Conservation (phyloP, 2,329 filamentous ascomycete species). For the Cercospora sojina region DNA sequence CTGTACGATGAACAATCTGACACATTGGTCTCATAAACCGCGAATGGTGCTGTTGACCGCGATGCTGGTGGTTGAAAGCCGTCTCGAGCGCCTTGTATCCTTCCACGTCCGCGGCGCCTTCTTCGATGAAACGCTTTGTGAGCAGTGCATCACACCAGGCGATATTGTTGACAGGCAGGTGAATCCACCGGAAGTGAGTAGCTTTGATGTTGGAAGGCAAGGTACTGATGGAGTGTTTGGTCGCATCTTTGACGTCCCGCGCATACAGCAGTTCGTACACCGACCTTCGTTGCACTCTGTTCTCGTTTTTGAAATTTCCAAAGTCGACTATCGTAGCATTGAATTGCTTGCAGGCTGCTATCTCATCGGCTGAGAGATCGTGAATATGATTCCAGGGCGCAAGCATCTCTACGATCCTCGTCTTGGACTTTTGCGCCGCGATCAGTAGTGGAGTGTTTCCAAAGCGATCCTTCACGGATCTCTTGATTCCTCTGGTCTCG, state of each 20-base stretch:
- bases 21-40: slow-evolving; percentile 63
- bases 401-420: slow-evolving; percentile 44
- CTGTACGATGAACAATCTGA: slow-evolving; percentile 25
- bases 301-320: slow-evolving; percentile 31
- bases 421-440: slow-evolving; percentile 43
- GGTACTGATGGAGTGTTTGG: slow-evolving; percentile 32
- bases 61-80: slow-evolving; percentile 62
- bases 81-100: slow-evolving; percentile 63
- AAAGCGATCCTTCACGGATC: slow-evolving; percentile 43
- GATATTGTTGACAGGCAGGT: slow-evolving; percentile 52
- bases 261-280: slow-evolving; percentile 30
- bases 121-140: slow-evolving; percentile 65
- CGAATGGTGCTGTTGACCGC: slow-evolving; percentile 58
- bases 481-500: slow-evolving; percentile 34
- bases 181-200: slow-evolving; percentile 48
- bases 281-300: slow-evolving; percentile 27
- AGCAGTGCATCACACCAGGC: slow-evolving; percentile 63
- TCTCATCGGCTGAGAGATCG: slow-evolving; percentile 25
- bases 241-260: slow-evolving; percentile 19
- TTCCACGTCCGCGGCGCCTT: slow-evolving; percentile 61
- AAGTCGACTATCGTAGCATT: slow-evolving; percentile 30
- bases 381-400: slow-evolving; percentile 43
- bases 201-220: slow-evolving; percentile 43
- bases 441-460: slow-evolving; percentile 47
- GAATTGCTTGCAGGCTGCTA: slow-evolving; percentile 26